Percentiles rank a stretch among this genome's conserved stretches.
These are phyloP conservation scores for Tillandsia fasciculata DNA, from an alignment of 176 grass and related monocot genomes.

Conservation along the genomic window DNA sequence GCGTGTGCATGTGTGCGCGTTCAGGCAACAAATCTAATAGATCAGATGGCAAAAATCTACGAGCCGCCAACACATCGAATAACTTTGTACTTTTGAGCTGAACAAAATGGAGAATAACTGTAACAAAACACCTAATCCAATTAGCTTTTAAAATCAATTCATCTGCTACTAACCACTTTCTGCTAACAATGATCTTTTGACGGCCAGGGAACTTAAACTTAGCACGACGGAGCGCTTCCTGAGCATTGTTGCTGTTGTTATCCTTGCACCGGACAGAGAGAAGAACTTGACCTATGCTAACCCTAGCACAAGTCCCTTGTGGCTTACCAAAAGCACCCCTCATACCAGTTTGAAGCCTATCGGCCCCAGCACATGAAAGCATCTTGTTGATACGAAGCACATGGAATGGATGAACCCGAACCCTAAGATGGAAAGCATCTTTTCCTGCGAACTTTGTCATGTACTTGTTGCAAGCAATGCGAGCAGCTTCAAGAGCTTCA, in stretches of 20 bases:
- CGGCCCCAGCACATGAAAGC: constrained; percentile 18
- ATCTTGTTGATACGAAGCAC: constrained; percentile 20
- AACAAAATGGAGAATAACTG: no score
- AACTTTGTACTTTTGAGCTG: no score
- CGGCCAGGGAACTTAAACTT: constrained; percentile 21
- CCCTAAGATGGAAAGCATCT: constrained; percentile 17
- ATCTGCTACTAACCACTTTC: constrained; percentile 3
- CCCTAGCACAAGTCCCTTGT: constrained; percentile 14
- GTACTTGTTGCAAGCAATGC: constrained; percentile 20
- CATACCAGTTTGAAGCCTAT: constrained; percentile 20
- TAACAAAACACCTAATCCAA: no score
- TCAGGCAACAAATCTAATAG: no score
- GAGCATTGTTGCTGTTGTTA: background rate
- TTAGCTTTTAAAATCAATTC: background rate
- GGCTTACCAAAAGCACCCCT: constrained; percentile 21
- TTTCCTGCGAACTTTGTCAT: constrained; percentile 14
- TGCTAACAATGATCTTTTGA: constrained; percentile 16
- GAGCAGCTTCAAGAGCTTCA: constrained; percentile 16
- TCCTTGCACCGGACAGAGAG: constrained; percentile 16
- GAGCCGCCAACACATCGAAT: no score
- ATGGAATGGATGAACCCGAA: constrained; percentile 15
- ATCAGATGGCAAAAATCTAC: no score
- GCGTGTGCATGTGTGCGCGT: no score
- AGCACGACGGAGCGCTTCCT: constrained; percentile 17
- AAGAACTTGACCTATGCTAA: constrained; percentile 7